phyloP scores from a whole-genome alignment of 768 basidiomycete genomes.

The Rhodotorula kratochvilovae region DNA sequence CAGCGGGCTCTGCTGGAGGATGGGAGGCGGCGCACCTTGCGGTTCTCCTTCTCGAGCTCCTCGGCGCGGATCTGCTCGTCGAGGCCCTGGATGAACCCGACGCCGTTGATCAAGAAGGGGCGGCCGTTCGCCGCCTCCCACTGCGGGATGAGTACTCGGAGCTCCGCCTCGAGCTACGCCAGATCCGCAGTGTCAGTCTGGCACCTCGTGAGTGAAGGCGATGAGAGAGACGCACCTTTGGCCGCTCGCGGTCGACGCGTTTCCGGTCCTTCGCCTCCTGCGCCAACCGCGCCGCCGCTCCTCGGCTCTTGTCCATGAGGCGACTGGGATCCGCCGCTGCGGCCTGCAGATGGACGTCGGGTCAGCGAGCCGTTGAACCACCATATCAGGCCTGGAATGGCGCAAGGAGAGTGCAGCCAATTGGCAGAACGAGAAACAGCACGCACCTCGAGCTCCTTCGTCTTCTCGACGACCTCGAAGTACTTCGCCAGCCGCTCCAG shows the following conservation, averaged over 20 bases:
- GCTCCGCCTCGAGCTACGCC: slow-evolving; percentile 76
- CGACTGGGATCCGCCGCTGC: slow-evolving; percentile 76
- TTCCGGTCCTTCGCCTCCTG: slow-evolving; percentile 98
- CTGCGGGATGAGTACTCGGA: slow-evolving; percentile 66
- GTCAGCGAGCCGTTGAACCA: no score
- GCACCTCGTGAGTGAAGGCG: neutral
- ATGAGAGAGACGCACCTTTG: slow-evolving; percentile 73
- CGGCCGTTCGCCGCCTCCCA: slow-evolving; percentile 77
- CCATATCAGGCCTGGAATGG: no score
- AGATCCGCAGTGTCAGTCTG: neutral
- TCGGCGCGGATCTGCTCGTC: slow-evolving; percentile 64
- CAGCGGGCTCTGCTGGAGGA: neutral
- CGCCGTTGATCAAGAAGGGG: slow-evolving; percentile 78
- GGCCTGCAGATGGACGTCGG: slow-evolving; percentile 47
- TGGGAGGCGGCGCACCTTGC: slow-evolving; percentile 11
- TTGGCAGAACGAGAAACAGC: neutral
- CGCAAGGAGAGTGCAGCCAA: no score
- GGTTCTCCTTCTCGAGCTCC: slow-evolving; percentile 66
- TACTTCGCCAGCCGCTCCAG: slow-evolving; percentile 76
- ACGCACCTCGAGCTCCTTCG: slow-evolving; percentile 68
- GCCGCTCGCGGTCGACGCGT: slow-evolving; percentile 84
- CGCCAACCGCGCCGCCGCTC: slow-evolving; percentile 68
- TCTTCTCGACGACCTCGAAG: slow-evolving; percentile 82
- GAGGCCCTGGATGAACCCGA: slow-evolving; percentile 71
- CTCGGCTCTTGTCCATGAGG: slow-evolving; percentile 66